Evolutionary conservation across 257 asterid genomes (phyloP).

Genomic region (Salvia rosmarinus): DNA sequence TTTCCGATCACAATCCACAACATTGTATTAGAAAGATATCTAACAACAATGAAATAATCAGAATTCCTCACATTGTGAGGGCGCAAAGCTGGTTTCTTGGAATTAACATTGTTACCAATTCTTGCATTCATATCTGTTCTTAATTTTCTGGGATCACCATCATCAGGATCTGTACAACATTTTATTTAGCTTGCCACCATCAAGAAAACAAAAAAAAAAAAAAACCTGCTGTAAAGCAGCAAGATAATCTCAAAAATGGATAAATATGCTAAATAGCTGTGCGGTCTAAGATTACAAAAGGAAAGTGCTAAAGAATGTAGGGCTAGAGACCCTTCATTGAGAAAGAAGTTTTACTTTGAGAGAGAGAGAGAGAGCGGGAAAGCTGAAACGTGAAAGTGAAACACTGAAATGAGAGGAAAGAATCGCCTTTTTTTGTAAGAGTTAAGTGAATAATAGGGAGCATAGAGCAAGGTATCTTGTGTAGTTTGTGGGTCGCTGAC

Average conservation of each 20-base stretch:
- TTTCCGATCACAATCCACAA: too few species aligned
- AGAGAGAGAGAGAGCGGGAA: slow-evolving; percentile 50
- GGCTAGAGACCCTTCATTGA: slow-evolving; percentile 18
- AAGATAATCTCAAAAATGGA: slow-evolving; percentile 28
- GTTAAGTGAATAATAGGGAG: slow-evolving; percentile 28
- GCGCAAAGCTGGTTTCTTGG: slow-evolving; percentile 53
- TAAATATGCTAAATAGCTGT: not conserved
- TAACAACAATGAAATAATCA: not conserved
- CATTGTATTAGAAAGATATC: not conserved
- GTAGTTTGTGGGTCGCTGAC: slow-evolving; percentile 31
- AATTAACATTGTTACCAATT: slow-evolving; percentile 27
- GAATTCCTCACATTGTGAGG: slow-evolving; percentile 55
- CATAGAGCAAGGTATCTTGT: slow-evolving; percentile 55
- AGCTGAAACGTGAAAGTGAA: slow-evolving; percentile 36
- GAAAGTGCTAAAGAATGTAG: not conserved
- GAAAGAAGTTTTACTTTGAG: slow-evolving; percentile 32
- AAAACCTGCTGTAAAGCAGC: slow-evolving; percentile 26
- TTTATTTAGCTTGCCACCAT: slow-evolving; percentile 16
- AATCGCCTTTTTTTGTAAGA: slow-evolving; percentile 13
- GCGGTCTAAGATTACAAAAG: not conserved
- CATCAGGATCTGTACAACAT: slow-evolving; percentile 37
- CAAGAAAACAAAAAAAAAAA: not conserved
- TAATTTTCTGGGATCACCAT: slow-evolving; percentile 10
- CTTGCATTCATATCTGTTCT: slow-evolving; percentile 46
- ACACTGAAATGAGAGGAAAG: slow-evolving; percentile 37